A percentile compares a stretch with the other conserved stretches of the same genome.
phyloP scores from a whole-genome alignment of 2,329 filamentous ascomycete species.

The Aspergillus sp. region DNA sequence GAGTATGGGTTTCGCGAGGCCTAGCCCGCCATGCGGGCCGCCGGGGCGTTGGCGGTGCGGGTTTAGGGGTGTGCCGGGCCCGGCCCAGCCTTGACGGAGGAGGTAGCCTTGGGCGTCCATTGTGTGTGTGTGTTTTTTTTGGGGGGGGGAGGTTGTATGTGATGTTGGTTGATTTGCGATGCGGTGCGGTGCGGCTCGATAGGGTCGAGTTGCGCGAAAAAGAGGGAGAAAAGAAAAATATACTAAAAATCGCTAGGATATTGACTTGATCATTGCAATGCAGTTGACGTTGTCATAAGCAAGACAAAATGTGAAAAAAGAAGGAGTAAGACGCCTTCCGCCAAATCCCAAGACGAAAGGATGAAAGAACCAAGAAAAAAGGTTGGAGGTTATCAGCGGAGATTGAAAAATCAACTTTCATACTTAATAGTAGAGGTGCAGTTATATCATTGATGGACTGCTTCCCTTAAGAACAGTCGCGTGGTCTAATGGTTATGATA shows the following conservation, averaged over 20 bases:
- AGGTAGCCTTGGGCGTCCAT: constrained; percentile 86
- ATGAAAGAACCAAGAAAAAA: not conserved
- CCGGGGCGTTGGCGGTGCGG: constrained; percentile 40
- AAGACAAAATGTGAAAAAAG: not conserved
- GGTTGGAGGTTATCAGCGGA: not conserved
- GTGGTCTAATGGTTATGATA: constrained; percentile 19
- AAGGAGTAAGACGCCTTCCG: not conserved
- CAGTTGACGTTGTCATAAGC: not conserved
- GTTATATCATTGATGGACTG: not conserved
- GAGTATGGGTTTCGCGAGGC: constrained; percentile 74
- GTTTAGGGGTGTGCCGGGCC: constrained; percentile 80
- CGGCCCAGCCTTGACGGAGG: constrained; percentile 80
- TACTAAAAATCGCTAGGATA: no score
- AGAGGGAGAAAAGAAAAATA: no score
- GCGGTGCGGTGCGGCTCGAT: not conserved
- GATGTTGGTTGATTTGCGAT: not conserved
- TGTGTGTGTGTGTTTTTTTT: not conserved
- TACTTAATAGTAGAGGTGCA: not conserved
- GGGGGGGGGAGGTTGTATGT: not conserved
- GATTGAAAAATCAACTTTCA: not conserved
- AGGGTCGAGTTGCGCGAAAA: no score
- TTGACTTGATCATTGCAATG: no score
- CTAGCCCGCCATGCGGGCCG: constrained; percentile 54
- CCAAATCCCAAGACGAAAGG: not conserved
- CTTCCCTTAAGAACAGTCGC: constrained; percentile 5